phyloP scores from a whole-genome alignment of 73 alveolate genomes.

The Tetrahymena borealis region DNA sequence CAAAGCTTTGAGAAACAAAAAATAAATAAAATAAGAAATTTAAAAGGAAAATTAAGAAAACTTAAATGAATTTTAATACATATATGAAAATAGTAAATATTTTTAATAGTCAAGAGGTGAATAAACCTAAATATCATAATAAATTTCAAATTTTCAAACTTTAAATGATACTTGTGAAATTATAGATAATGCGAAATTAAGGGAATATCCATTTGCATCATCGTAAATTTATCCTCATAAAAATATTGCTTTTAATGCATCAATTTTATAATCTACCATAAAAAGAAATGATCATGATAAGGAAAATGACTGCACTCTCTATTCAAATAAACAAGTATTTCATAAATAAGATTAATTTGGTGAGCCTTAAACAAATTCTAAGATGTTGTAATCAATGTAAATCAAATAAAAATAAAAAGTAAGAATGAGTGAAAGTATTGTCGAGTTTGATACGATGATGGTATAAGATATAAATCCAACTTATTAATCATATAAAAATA shows the following conservation, averaged over 20 bases:
- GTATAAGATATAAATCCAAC: too few relatives aligned
- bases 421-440: background rate
- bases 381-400: background rate
- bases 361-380: background rate
- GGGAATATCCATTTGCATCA: too few relatives aligned
- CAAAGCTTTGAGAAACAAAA: too few relatives aligned
- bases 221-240: too few relatives aligned
- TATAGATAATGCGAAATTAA: background rate
- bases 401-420: background rate
- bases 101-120: background rate
- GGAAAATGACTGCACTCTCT: too few relatives aligned
- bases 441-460: background rate
- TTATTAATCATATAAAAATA: background rate
- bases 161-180: background rate
- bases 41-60: background rate
- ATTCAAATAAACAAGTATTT: too few relatives aligned
- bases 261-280: too few relatives aligned
- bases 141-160: background rate
- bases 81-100: background rate
- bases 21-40: background rate
- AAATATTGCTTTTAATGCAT: too few relatives aligned
- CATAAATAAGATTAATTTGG: too few relatives aligned
- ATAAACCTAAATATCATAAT: background rate
- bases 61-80: background rate
- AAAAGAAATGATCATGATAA: too few relatives aligned